A percentile compares a stretch with the other conserved stretches of the same genome.
Conservation (phyloP, 169 alveolate genomes). For the Eimeria falciformis region DNA sequence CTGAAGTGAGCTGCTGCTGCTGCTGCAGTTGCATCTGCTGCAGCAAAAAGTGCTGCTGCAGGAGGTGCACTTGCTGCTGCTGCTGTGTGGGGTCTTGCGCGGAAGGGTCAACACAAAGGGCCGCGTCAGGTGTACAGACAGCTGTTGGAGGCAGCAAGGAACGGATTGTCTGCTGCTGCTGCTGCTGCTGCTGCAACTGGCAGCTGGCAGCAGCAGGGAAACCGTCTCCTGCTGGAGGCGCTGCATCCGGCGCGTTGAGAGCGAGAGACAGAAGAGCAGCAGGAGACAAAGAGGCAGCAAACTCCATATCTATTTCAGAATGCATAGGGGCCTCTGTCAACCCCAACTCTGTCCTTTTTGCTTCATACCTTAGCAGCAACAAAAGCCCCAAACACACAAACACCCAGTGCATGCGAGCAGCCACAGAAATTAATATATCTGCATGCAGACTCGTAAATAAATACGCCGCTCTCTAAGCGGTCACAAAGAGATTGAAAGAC, state of each 20-base stretch:
- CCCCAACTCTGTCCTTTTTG: slow-evolving; percentile 64
- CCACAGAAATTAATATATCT: no score
- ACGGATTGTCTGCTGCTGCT: slow-evolving; percentile 3
- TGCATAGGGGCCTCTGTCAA: slow-evolving; percentile 39
- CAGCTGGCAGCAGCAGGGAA: not conserved
- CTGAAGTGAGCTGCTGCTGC: not conserved
- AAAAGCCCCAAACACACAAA: no score
- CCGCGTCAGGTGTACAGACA: not conserved
- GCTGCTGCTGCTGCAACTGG: slow-evolving; percentile 1
- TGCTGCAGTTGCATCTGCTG: not conserved
- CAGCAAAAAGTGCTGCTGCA: slow-evolving; percentile 16
- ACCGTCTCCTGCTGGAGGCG: slow-evolving; percentile 38
- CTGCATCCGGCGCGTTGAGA: slow-evolving; percentile 46
- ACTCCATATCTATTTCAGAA: slow-evolving; percentile 36
- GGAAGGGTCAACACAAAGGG: not conserved
- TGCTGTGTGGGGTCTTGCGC: not conserved
- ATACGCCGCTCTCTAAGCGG: no score
- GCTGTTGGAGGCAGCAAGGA: not conserved
- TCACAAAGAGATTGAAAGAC: no score
- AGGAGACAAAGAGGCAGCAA: not conserved
- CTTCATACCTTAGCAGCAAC: slow-evolving; percentile 46
- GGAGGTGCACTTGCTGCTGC: slow-evolving; percentile 15
- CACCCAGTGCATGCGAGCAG: no score
- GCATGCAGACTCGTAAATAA: no score
- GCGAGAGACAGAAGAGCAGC: slow-evolving; percentile 20